A percentile compares a stretch with the other conserved stretches of the same genome.
phyloP scores from a whole-genome alignment of 805 yeast genomes.

The Pichia cephalocereana region DNA sequence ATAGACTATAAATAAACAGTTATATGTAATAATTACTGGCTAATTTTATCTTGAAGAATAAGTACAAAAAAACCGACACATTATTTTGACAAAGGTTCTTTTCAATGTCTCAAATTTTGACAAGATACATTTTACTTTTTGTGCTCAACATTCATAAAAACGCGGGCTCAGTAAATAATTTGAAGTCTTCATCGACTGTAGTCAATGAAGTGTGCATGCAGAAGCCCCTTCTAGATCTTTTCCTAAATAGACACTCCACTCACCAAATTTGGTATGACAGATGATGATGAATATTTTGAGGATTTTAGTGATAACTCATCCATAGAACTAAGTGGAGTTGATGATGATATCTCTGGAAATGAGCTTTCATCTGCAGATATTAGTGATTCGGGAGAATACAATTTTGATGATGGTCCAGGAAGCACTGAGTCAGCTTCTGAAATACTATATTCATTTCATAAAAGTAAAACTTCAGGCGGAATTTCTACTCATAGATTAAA shows the following conservation, averaged over 20 bases:
- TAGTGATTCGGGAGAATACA: background rate
- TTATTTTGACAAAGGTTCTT: too few relatives aligned
- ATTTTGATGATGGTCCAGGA: background rate
- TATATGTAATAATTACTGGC: too few relatives aligned
- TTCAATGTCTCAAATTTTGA: background rate
- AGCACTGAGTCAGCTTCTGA: background rate
- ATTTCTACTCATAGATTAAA: slow-evolving; percentile 22
- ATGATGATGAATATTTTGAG: slow-evolving; percentile 8
- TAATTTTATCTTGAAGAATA: too few relatives aligned
- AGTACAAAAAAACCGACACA: too few relatives aligned
- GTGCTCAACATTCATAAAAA: too few relatives aligned
- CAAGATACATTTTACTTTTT: background rate
- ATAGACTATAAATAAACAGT: slow-evolving; percentile 24
- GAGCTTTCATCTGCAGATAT: slow-evolving; percentile 12
- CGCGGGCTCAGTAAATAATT: too few relatives aligned
- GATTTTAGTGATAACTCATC: slow-evolving; percentile 1
- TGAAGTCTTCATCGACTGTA: too few relatives aligned
- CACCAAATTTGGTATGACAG: slow-evolving; percentile 3
- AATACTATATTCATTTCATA: slow-evolving; percentile 15
- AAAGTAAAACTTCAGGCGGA: slow-evolving; percentile 13
- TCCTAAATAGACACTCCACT: too few relatives aligned
- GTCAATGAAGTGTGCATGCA: too few relatives aligned
- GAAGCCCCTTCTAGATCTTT: too few relatives aligned
- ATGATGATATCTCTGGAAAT: slow-evolving; percentile 10
- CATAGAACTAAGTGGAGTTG: slow-evolving; percentile 17